Conservation (phyloP, 163 green algal species). For the Coccomyxa subellipsoidea region DNA sequence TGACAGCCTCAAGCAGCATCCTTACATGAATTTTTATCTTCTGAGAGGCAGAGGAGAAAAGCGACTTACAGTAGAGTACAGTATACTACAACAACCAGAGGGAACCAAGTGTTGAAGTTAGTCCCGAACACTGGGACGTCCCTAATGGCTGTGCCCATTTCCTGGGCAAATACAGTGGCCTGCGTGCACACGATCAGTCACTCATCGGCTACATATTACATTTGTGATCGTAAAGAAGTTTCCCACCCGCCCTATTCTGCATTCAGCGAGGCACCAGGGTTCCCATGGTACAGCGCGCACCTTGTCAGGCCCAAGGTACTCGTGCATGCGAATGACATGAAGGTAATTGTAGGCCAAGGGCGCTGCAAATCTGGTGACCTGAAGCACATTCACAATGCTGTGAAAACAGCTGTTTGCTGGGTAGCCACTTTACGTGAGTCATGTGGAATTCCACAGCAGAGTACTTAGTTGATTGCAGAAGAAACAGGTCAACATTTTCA, state of each 20-base stretch:
- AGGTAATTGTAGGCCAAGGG: conserved; percentile 84
- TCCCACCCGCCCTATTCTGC: too few species aligned
- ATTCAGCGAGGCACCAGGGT: too few species aligned
- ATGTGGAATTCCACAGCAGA: too few species aligned
- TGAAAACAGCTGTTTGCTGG: background rate
- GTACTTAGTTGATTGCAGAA: too few species aligned
- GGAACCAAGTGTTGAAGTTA: conserved; percentile 71
- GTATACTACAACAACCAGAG: conserved; percentile 47
- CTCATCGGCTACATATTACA: too few species aligned
- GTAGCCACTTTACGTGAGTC: too few species aligned
- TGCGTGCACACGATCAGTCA: conserved; percentile 15
- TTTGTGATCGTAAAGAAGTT: too few species aligned
- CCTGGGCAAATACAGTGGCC: conserved; percentile 55
- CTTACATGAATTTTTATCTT: too few species aligned
- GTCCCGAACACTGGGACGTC: conserved; percentile 59
- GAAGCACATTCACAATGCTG: background rate
- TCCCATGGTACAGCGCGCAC: conserved; percentile 8
- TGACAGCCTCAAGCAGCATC: too few species aligned
- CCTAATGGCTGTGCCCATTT: conserved; percentile 51
- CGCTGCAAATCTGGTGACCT: conserved; percentile 70
- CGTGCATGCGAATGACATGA: conserved; percentile 66
- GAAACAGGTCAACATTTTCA: too few species aligned
- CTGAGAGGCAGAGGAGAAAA: background rate
- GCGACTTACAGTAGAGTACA: conserved; percentile 22
- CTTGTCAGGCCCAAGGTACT: conserved; percentile 26